These are phyloP conservation scores for Penicillium olsonii DNA, from an alignment of 2,329 filamentous ascomycete genomes.

Conservation along the genomic window DNA sequence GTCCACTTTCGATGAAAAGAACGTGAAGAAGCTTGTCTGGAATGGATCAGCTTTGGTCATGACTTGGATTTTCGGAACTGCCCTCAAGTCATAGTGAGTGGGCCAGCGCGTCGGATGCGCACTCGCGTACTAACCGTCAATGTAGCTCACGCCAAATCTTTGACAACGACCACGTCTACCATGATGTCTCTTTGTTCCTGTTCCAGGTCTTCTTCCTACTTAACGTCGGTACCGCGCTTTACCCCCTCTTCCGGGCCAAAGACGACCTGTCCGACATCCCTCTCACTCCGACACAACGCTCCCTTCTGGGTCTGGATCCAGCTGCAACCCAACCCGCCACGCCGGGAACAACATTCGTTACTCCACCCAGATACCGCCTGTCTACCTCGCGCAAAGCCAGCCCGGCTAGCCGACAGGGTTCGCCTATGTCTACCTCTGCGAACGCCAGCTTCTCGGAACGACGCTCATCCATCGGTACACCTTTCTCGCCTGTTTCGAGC, in stretches of 20 bases:
- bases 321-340: slow-evolving; percentile 63
- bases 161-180: slow-evolving; percentile 40
- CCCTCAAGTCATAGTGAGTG: slow-evolving; percentile 41
- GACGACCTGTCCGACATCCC: slow-evolving; percentile 88
- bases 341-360: slow-evolving; percentile 73
- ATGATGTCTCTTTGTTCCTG: slow-evolving; percentile 52
- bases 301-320: slow-evolving; percentile 77
- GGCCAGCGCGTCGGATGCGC: slow-evolving; percentile 1
- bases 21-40: slow-evolving; percentile 68
- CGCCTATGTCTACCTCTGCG: slow-evolving; percentile 40
- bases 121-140: slow-evolving; percentile 13
- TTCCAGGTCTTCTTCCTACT: slow-evolving; percentile 64
- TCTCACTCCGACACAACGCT: slow-evolving; percentile 83
- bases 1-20: slow-evolving; percentile 75
- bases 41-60: slow-evolving; percentile 62
- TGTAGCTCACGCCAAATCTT: slow-evolving; percentile 33
- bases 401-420: slow-evolving; percentile 38
- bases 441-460: slow-evolving; percentile 38
- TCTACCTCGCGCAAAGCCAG: slow-evolving; percentile 59
- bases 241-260: slow-evolving; percentile 69
- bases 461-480: slow-evolving; percentile 45
- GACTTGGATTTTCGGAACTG: slow-evolving; percentile 49
- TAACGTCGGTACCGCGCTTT: slow-evolving; percentile 71
- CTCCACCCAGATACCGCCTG: slow-evolving; percentile 81
- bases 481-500: slow-evolving; percentile 57